Conservation (phyloP, 2,329 filamentous ascomycete genomes). For the Plenodomus biglobosus region DNA sequence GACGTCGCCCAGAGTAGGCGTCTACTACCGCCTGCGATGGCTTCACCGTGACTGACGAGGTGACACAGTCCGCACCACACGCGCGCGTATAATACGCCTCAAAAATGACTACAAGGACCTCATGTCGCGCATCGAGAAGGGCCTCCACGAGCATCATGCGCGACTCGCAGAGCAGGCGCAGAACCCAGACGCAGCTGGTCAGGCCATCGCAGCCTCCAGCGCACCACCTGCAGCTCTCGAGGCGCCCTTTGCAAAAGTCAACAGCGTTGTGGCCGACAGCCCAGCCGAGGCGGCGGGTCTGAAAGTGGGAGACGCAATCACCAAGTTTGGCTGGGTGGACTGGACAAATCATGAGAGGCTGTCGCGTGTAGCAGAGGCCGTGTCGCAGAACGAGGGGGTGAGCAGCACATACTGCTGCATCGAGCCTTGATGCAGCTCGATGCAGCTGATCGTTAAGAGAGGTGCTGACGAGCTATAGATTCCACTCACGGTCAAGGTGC, state of each 20-base stretch:
- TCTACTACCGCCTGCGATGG: not conserved
- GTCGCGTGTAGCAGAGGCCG: slow-evolving; percentile 81
- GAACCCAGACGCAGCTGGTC: slow-evolving; percentile 38
- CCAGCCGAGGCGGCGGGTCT: slow-evolving; percentile 83
- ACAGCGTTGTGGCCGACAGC: slow-evolving; percentile 74
- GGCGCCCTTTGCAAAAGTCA: slow-evolving; percentile 83
- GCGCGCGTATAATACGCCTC: slow-evolving; percentile 83
- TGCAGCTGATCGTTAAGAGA: too few relatives aligned
- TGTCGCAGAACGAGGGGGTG: slow-evolving; percentile 88
- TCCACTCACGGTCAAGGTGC: slow-evolving; percentile 66
- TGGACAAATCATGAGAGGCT: slow-evolving; percentile 83
- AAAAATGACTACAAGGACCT: slow-evolving; percentile 92
- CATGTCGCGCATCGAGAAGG: slow-evolving; percentile 80
- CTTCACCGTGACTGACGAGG: slow-evolving; percentile 13
- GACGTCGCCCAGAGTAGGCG: slow-evolving; percentile 86
- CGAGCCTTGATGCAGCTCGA: slow-evolving; percentile 4
- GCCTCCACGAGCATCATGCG: slow-evolving; percentile 90
- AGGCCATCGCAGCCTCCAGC: slow-evolving; percentile 25
- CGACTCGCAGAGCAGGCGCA: slow-evolving; percentile 54
- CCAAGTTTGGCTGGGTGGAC: slow-evolving; percentile 82
- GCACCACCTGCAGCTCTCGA: slow-evolving; percentile 48
- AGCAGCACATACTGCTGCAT: slow-evolving; percentile 45
- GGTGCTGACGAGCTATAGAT: slow-evolving; percentile 54
- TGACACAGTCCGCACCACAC: slow-evolving; percentile 81
- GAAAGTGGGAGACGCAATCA: slow-evolving; percentile 76